Evolutionary conservation across 192 early-diverging fungal species (phyloP).

Genomic region (Entomortierella lignicola): DNA sequence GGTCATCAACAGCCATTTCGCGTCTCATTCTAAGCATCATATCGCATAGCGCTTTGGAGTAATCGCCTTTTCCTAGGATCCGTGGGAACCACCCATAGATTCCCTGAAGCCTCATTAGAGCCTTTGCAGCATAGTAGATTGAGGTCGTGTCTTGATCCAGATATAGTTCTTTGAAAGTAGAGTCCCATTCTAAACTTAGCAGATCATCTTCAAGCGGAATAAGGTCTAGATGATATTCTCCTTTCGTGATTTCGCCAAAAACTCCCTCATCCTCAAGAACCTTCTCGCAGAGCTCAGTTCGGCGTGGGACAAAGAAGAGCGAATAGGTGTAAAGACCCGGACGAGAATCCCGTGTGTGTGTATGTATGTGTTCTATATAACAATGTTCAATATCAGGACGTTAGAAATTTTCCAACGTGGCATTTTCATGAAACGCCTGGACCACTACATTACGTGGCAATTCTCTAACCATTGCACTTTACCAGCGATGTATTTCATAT

Average conservation of each 20-base stretch:
- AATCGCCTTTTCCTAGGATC: conserved; percentile 91
- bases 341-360: conserved; percentile 13
- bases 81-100: conserved; percentile 91
- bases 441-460: no score
- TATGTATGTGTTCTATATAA: conserved; percentile 38
- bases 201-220: conserved; percentile 93
- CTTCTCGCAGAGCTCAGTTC: conserved; percentile 92
- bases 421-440: neutral
- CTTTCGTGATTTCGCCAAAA: conserved; percentile 85
- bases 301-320: conserved; percentile 89
- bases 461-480: no score
- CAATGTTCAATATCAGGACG: neutral
- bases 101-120: conserved; percentile 90
- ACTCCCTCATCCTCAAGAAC: conserved; percentile 95
- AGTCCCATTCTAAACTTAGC: conserved; percentile 88
- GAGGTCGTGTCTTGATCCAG: conserved; percentile 83
- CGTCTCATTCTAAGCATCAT: conserved; percentile 86
- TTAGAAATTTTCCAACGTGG: neutral
- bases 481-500: conserved; percentile 90
- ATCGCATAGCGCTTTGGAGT: conserved; percentile 81
- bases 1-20: conserved; percentile 74
- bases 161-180: conserved; percentile 85
- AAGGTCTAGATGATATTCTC: conserved; percentile 91
- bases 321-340: conserved; percentile 64
- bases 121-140: conserved; percentile 78